phyloP scores from a whole-genome alignment of 148 eudicot species.

The Cornus florida region DNA sequence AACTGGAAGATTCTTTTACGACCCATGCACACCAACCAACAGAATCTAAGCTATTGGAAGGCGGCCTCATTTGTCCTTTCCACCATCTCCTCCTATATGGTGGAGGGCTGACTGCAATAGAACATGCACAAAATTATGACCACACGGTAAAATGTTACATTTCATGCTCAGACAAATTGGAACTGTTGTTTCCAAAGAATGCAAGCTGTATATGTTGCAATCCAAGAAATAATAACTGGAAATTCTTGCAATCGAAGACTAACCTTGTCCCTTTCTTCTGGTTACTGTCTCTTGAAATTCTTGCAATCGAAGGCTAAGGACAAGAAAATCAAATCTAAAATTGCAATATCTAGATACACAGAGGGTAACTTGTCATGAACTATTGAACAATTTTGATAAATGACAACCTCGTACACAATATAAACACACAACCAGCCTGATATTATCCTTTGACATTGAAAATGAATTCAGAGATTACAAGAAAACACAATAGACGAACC shows the following conservation, averaged over 20 bases:
- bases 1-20: neutral
- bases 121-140: neutral
- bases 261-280: neutral
- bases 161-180: neutral
- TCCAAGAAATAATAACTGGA: neutral
- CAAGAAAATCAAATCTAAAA: neutral
- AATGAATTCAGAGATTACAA: neutral
- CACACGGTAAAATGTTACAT: neutral
- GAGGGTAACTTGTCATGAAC: no score
- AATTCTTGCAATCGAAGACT: neutral
- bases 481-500: neutral
- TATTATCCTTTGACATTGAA: neutral
- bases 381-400: no score
- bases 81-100: conserved; percentile 1
- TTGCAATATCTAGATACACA: neutral
- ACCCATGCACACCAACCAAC: neutral
- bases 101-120: neutral
- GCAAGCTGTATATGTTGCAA: neutral
- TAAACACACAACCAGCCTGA: neutral
- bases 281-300: neutral
- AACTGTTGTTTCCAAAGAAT: neutral
- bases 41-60: neutral
- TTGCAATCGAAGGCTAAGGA: neutral
- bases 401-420: no score
- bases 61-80: conserved; percentile 5